Conservation (phyloP, 768 basidiomycete genomes). For the Collybia mongolica region DNA sequence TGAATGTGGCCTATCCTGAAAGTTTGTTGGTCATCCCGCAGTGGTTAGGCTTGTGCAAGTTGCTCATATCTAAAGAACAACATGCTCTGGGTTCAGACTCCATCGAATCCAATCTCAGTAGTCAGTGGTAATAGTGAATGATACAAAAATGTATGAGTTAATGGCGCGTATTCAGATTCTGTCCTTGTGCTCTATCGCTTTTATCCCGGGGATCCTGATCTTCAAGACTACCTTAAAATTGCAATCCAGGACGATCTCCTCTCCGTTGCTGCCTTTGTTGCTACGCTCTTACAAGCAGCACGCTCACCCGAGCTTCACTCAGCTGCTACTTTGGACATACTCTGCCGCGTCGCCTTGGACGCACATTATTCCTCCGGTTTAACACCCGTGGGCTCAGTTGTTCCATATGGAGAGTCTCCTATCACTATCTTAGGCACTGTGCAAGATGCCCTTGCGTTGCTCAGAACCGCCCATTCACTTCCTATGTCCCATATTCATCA, state of each 20-base stretch:
- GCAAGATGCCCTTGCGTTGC: conserved; percentile 59
- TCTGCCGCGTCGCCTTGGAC: conserved; percentile 66
- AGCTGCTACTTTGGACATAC: conserved; percentile 64
- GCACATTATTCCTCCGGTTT: conserved; percentile 59
- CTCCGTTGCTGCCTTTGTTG: conserved; percentile 57
- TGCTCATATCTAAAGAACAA: conserved; percentile 56
- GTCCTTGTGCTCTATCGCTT: conserved; percentile 64
- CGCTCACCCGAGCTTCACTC: conserved; percentile 64
- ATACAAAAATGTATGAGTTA: neutral
- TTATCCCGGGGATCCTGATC: conserved; percentile 67
- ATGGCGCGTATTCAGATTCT: conserved; percentile 47
- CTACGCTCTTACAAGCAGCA: conserved; percentile 66
- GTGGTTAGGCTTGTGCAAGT: conserved; percentile 69
- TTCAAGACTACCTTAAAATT: conserved; percentile 63
- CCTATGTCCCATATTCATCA: conserved; percentile 58
- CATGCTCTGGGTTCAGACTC: conserved; percentile 35
- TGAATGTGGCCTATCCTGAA: neutral
- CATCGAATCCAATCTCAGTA: conserved; percentile 59
- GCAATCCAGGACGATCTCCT: conserved; percentile 58
- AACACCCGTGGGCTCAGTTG: conserved; percentile 52
- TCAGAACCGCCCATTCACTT: conserved; percentile 55
- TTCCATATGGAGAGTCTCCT: conserved; percentile 49
- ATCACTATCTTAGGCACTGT: conserved; percentile 50
- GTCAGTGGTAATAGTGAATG: conserved; percentile 35
- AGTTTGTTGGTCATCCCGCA: conserved; percentile 21